Base-by-base conservation (phyloP, 179 eudicot species). In the Vitellaria paradoxa region DNA sequence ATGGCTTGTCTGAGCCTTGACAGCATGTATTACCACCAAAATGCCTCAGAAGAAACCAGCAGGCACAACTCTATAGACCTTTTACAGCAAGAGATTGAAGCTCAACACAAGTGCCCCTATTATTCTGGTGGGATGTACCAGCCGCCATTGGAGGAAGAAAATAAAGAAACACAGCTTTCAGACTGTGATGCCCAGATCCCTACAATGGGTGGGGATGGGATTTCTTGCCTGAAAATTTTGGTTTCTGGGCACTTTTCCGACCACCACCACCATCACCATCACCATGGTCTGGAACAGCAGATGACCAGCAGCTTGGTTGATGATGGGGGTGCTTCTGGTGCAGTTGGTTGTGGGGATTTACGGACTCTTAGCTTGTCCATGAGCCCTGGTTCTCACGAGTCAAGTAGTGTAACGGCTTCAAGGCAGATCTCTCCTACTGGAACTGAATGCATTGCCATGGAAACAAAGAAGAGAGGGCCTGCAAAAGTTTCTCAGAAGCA, bases 301-400 rank as follows among this genome's bases (percentile, higher is more conserved):
- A 42, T 55, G 6, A 9, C 42, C 61, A 12, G 11, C 57, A 26
- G 13, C 23, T 30, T 78, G 73, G 88, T 72, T 24, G 77, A 63
- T 6, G 83, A 62, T 18, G 73, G 72, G 37, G 71, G 56, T 2
- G 70, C 50, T 61, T 50, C 66, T 72, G 73, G 66, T 17, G 68
- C 71, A 49, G 52, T 77, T 75, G 74, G 87, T 14, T 74, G 78
- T 76, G 88, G 90, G 13, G 90, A 88, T 56, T 77, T 89, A 57
- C 91, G 89, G 82, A 82, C 84, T 57, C 73, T 94, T 26, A 86
- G 82, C 57, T 82, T 94, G 84, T 84, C 96, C 3, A 94, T 94
- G 93, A 94, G 96, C 77, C 97, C 94, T 78, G 92, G 91, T 18
- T 89, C 97, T 55, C 97, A 30, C 2, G 37, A 94, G 84, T 91